phyloP scores from a whole-genome alignment of 164 flowering plant species.

The Amborella trichopoda region DNA sequence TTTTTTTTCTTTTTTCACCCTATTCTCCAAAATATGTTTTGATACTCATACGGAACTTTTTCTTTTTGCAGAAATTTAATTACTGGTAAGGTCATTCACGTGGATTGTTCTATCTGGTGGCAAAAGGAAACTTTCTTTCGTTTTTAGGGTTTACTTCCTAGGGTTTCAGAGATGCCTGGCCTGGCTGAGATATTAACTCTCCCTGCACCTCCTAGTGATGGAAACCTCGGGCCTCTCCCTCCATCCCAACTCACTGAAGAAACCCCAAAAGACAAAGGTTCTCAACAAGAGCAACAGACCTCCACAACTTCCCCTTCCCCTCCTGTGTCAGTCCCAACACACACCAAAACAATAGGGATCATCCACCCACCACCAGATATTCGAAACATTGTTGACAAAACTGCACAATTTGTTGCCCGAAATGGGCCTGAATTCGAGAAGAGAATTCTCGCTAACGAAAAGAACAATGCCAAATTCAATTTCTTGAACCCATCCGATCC shows the following conservation, averaged over 20 bases:
- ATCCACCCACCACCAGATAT: constrained; percentile 98
- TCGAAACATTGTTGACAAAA: constrained; percentile 78
- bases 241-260: constrained; percentile 43
- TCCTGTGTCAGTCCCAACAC: constrained; percentile 49
- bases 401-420: constrained; percentile 82
- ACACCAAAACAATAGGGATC: constrained; percentile 87
- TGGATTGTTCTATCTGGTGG: too few species aligned
- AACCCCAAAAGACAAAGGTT: constrained; percentile 14
- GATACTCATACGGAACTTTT: too few species aligned
- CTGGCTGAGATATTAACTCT: constrained; percentile 55
- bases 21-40: too few species aligned
- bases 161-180: too few species aligned
- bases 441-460: constrained; percentile 69
- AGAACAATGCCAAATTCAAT: constrained; percentile 81
- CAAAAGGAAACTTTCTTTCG: too few species aligned
- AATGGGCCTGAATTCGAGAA: constrained; percentile 96
- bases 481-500: constrained; percentile 85
- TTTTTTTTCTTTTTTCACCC: too few species aligned
- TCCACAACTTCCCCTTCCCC: constrained; percentile 23
- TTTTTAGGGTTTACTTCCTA: too few species aligned
- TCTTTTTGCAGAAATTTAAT: too few species aligned
- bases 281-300: constrained; percentile 20
- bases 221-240: constrained; percentile 72
- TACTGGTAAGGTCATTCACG: too few species aligned
- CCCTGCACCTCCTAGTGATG: constrained; percentile 85